Conservation (phyloP, 2,329 filamentous ascomycete genomes). For the Magnaporthales sp. region DNA sequence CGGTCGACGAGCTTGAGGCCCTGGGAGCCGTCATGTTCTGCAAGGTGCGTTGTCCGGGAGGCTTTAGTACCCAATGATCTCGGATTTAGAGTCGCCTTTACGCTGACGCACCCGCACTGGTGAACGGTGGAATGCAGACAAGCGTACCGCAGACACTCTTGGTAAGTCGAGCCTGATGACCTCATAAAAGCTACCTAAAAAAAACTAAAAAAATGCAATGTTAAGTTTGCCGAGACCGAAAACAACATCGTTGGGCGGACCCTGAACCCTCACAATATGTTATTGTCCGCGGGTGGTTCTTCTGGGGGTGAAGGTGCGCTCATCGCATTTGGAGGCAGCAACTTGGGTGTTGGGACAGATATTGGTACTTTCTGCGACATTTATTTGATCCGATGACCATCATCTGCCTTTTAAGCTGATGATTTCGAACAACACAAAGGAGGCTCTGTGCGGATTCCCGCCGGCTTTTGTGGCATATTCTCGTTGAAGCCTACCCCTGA, state of each 20-base stretch:
- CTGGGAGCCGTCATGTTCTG: constrained; percentile 19
- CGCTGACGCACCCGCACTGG: not conserved
- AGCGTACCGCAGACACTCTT: constrained; percentile 22
- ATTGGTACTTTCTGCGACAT: constrained; percentile 29
- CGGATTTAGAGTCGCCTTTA: not conserved
- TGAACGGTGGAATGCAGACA: not conserved
- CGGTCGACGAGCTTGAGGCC: constrained; percentile 19
- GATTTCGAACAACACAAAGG: not conserved
- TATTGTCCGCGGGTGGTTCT: constrained; percentile 53
- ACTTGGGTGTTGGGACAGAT: constrained; percentile 55
- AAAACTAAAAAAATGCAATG: constrained; percentile 35
- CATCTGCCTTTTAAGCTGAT: not conserved
- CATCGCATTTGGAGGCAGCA: constrained; percentile 47
- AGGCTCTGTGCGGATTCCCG: not conserved
- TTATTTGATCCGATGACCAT: not conserved
- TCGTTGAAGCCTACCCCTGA: not conserved
- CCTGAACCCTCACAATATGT: constrained; percentile 50
- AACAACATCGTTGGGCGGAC: constrained; percentile 59
- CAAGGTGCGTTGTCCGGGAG: constrained; percentile 9
- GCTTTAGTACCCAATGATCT: not conserved
- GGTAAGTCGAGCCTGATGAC: constrained; percentile 48
- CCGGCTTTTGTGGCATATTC: not conserved
- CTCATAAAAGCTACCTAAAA: constrained; percentile 37
- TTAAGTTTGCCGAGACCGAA: constrained; percentile 61
- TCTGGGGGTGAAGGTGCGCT: constrained; percentile 61